Percentiles rank a stretch among this genome's conserved stretches.
These are phyloP conservation scores for Magnaporthiopsis incrustans DNA, from an alignment of 2,329 filamentous ascomycete species.

Conservation along the genomic window DNA sequence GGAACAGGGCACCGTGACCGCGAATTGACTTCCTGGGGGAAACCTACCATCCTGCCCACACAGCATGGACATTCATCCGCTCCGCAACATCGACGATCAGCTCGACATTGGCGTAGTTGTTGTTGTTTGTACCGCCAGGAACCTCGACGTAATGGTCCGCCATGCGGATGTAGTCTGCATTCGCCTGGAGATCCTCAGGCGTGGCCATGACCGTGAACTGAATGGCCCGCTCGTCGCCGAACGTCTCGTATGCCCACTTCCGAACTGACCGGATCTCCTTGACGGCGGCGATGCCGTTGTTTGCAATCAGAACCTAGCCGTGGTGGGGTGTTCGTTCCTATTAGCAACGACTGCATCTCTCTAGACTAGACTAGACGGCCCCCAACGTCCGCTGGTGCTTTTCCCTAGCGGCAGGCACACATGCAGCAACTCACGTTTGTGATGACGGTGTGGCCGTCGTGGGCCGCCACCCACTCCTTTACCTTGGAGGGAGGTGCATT, in stretches of 20 bases:
- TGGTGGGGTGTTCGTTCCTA: neutral
- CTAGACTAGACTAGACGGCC: neutral
- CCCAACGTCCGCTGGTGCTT: neutral
- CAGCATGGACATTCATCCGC: constrained; percentile 95
- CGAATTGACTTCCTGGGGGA: constrained; percentile 5
- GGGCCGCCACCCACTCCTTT: constrained; percentile 86
- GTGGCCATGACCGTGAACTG: constrained; percentile 99
- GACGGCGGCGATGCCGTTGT: constrained; percentile 98
- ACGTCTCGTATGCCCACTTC: constrained; percentile 99
- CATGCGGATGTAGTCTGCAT: constrained; percentile 99
- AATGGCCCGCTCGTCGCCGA: constrained; percentile 95
- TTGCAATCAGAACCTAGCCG: constrained; percentile 88
- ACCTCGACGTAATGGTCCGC: constrained; percentile 99
- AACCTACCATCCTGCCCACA: constrained; percentile 94
- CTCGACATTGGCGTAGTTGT: constrained; percentile 99
- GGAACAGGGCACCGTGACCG: constrained; percentile 4
- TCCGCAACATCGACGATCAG: constrained; percentile 98
- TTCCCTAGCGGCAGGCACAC: neutral
- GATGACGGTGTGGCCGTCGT: constrained; percentile 96
- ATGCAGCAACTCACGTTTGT: constrained; percentile 64
- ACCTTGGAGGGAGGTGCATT: constrained; percentile 78
- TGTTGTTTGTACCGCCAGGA: constrained; percentile 97
- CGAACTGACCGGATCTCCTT: constrained; percentile 98
- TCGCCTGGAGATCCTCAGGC: constrained; percentile 92
- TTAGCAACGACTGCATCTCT: neutral